phyloP scores from a whole-genome alignment of 2,329 filamentous ascomycete species.

The Magnaporthiopsis rhizophila region DNA sequence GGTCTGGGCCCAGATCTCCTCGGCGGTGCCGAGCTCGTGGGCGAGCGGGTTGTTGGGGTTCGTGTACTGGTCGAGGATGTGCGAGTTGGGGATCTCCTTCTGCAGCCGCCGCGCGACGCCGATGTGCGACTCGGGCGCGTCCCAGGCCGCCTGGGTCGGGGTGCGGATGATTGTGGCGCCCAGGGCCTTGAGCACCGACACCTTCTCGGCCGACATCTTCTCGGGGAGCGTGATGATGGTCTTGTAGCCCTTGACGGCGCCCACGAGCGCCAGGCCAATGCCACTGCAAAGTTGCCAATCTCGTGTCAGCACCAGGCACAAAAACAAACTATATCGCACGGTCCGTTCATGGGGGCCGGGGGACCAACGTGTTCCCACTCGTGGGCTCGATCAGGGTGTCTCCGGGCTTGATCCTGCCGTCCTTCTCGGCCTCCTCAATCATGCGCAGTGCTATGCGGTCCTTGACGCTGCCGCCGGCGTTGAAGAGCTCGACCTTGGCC shows the following conservation, averaged over 20 bases:
- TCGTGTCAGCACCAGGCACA: neutral
- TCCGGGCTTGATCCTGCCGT: constrained; percentile 89
- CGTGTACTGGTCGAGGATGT: constrained; percentile 94
- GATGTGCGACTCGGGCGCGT: constrained; percentile 93
- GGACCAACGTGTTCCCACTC: constrained; percentile 75
- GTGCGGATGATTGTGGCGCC: constrained; percentile 97
- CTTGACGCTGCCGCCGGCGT: constrained; percentile 88
- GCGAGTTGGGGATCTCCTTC: constrained; percentile 93
- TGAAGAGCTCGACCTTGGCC: constrained; percentile 88
- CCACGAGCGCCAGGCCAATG: constrained; percentile 89
- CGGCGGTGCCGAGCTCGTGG: constrained; percentile 87
- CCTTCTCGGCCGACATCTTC: constrained; percentile 99
- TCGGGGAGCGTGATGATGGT: constrained; percentile 98
- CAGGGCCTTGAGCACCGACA: constrained; percentile 85
- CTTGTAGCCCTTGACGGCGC: constrained; percentile 93
- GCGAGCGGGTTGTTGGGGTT: constrained; percentile 88
- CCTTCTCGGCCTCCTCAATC: constrained; percentile 91
- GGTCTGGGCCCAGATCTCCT: constrained; percentile 94
- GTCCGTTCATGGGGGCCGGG: neutral
- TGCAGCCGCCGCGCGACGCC: constrained; percentile 83
- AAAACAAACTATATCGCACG: too few relatives aligned
- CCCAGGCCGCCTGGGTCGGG: constrained; percentile 89
- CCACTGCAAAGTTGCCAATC: constrained; percentile 39
- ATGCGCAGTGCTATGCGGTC: constrained; percentile 94
- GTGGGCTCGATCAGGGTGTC: constrained; percentile 98